Conservation (phyloP, 2,329 filamentous ascomycete genomes). For the Penicillium sp. region DNA sequence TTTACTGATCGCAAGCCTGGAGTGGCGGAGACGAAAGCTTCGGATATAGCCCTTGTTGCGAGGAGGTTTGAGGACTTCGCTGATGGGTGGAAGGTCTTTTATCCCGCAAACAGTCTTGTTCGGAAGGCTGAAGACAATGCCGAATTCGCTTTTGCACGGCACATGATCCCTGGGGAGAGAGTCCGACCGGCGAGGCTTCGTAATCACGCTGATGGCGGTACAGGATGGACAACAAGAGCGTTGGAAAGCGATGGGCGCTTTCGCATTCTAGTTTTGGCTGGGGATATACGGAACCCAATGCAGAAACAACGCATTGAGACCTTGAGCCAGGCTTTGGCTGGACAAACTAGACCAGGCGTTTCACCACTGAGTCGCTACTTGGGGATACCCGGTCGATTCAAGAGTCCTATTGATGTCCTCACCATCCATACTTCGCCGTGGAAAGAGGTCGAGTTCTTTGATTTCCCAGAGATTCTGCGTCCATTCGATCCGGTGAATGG, state of each 20-base stretch:
- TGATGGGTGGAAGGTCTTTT: conserved; percentile 13
- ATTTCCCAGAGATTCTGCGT: conserved; percentile 50
- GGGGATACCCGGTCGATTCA: conserved; percentile 37
- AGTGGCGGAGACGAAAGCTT: conserved; percentile 10
- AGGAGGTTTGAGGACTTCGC: conserved; percentile 19
- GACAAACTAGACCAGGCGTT: neutral
- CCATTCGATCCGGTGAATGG: conserved; percentile 49
- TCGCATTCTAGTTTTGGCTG: conserved; percentile 55
- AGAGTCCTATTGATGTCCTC: conserved; percentile 58
- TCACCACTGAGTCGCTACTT: conserved; percentile 47
- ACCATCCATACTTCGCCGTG: conserved; percentile 59
- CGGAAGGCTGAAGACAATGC: neutral
- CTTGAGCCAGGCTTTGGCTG: conserved; percentile 47
- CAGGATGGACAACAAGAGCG: conserved; percentile 21
- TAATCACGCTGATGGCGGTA: conserved; percentile 16
- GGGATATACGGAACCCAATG: conserved; percentile 49
- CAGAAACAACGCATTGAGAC: conserved; percentile 48
- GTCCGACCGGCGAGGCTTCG: conserved; percentile 22
- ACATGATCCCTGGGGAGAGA: conserved; percentile 15
- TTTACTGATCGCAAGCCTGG: conserved; percentile 12
- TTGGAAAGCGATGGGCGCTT: conserved; percentile 37
- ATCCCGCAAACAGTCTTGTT: conserved; percentile 8
- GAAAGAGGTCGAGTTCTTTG: conserved; percentile 49
- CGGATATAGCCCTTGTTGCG: conserved; percentile 16
- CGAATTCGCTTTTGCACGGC: neutral